A percentile compares a stretch with the other conserved stretches of the same genome.
Conservation (phyloP, 1,139 yeast genomes). For the Waltiozyma solani region DNA sequence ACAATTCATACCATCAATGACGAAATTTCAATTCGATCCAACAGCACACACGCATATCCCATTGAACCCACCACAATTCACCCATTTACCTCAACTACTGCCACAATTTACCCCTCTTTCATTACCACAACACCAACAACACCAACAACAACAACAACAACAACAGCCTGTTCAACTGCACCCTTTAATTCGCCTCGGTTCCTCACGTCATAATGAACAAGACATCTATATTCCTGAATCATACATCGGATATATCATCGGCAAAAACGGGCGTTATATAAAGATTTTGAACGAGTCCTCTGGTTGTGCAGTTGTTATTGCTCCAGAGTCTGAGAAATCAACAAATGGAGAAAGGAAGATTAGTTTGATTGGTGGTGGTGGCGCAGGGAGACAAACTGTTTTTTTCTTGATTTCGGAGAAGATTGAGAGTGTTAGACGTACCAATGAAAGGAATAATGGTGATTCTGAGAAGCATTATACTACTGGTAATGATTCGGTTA, state of each 20-base stretch:
- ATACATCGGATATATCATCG: slow-evolving; percentile 78
- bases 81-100: background rate
- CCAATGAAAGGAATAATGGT: too few relatives aligned
- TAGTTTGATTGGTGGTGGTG: slow-evolving; percentile 17
- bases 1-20: too few relatives aligned
- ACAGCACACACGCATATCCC: background rate
- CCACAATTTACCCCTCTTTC: background rate
- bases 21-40: background rate
- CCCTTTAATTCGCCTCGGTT: background rate
- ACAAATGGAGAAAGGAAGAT: too few relatives aligned
- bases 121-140: background rate
- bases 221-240: slow-evolving; percentile 69
- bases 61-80: background rate
- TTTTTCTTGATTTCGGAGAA: slow-evolving; percentile 68
- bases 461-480: too few relatives aligned
- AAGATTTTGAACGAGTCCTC: slow-evolving; percentile 70
- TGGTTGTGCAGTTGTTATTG: slow-evolving; percentile 70
- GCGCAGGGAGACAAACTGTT: slow-evolving; percentile 56
- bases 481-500: too few relatives aligned
- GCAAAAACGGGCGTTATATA: slow-evolving; percentile 78
- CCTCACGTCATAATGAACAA: slow-evolving; percentile 26
- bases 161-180: background rate
- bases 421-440: slow-evolving; percentile 53
- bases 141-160: background rate
- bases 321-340: slow-evolving; percentile 38